Conservation (phyloP, 2,329 filamentous ascomycete species). For the Colletotrichum orchidophilum region DNA sequence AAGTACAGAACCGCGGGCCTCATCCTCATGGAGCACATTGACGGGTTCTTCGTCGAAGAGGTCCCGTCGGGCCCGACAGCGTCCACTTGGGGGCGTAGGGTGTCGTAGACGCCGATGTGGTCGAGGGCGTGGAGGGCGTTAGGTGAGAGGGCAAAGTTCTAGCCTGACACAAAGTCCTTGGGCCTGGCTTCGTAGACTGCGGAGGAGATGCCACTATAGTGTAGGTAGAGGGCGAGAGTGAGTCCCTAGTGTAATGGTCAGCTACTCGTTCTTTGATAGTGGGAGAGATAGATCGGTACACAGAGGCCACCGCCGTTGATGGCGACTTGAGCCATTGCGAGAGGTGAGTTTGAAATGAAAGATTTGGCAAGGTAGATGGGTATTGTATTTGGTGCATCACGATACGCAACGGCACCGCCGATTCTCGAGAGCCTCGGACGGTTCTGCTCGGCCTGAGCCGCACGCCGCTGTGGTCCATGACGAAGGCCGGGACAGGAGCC, state of each 20-base stretch:
- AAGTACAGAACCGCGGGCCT: background rate
- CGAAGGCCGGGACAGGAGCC: background rate
- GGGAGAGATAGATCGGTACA: background rate
- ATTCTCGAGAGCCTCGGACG: background rate
- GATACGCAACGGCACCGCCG: background rate
- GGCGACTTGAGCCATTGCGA: background rate
- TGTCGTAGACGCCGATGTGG: constrained; percentile 56
- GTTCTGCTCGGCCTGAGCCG: background rate
- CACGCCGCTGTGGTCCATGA: background rate
- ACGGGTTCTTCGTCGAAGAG: background rate
- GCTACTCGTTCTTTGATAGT: background rate
- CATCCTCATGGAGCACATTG: background rate
- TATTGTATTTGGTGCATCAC: background rate
- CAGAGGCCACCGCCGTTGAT: background rate
- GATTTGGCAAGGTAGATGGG: too few species aligned
- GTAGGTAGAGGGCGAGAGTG: constrained; percentile 62
- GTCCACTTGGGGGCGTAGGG: constrained; percentile 52
- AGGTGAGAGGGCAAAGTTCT: constrained; percentile 67
- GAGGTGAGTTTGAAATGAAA: background rate
- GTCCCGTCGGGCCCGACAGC: too few species aligned
- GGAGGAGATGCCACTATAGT: constrained; percentile 58
- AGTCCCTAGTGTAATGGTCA: constrained; percentile 49
- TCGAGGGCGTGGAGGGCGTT: constrained; percentile 66
- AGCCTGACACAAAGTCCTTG: constrained; percentile 57
- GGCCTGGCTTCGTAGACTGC: constrained; percentile 61